A percentile compares a stretch with the other conserved stretches of the same genome.
phyloP scores from a whole-genome alignment of 495 filamentous ascomycete genomes.

The Cudoniella acicularis region DNA sequence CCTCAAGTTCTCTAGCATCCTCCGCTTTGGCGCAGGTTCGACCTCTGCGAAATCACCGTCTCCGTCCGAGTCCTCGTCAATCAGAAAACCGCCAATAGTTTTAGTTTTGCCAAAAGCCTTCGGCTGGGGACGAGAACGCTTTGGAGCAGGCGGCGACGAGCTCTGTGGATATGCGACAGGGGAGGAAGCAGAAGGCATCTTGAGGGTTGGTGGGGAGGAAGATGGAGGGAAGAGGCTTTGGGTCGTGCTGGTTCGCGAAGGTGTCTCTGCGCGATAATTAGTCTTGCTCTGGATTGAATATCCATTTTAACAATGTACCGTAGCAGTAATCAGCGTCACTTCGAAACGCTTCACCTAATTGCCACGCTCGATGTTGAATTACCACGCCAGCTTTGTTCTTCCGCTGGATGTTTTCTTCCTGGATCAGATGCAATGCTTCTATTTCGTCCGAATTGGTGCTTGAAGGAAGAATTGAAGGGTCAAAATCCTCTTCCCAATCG shows the following conservation, averaged over 20 bases:
- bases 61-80: constrained; percentile 36
- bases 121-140: constrained; percentile 38
- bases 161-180: constrained; percentile 54
- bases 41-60: constrained; percentile 25
- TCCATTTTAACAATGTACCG: background rate
- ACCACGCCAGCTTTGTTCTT: constrained; percentile 51
- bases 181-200: constrained; percentile 63
- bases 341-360: constrained; percentile 55
- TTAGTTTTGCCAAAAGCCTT: constrained; percentile 32
- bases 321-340: constrained; percentile 43
- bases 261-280: constrained; percentile 25
- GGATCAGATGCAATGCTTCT: constrained; percentile 50
- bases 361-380: constrained; percentile 61
- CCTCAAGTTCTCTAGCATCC: constrained; percentile 24
- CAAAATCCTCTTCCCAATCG: constrained; percentile 13
- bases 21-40: constrained; percentile 29
- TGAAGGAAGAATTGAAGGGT: background rate
- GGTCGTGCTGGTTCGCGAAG: constrained; percentile 15
- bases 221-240: constrained; percentile 20
- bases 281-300: background rate
- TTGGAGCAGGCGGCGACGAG: constrained; percentile 46
- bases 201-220: constrained; percentile 28
- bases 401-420: constrained; percentile 43
- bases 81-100: constrained; percentile 44
- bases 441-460: constrained; percentile 52